A percentile compares a stretch with the other conserved stretches of the same genome.
Conservation (phyloP, 1,284 basidiomycete genomes). For the Pulveroboletus sp. region DNA sequence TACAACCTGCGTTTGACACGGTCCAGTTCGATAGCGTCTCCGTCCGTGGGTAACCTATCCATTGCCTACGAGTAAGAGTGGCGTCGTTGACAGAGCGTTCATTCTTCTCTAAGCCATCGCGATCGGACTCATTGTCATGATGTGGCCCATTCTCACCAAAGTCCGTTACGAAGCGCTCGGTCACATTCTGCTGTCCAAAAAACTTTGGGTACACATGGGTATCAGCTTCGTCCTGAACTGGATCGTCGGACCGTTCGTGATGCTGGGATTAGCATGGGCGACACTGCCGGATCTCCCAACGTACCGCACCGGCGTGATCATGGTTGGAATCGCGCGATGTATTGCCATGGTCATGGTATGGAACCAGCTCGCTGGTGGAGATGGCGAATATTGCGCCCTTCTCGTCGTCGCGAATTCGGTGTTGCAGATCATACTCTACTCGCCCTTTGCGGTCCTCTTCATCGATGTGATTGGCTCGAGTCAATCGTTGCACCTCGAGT, state of each 20-base stretch:
- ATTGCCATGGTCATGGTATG: constrained; percentile 87
- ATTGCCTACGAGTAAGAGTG: neutral
- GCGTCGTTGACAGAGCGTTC: neutral
- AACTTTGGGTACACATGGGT: constrained; percentile 65
- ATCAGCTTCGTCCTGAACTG: constrained; percentile 81
- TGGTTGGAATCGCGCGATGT: constrained; percentile 59
- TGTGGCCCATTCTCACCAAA: constrained; percentile 85
- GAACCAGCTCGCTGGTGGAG: constrained; percentile 79
- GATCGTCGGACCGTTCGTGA: constrained; percentile 79
- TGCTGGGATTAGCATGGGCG: constrained; percentile 85
- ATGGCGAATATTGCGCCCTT: constrained; percentile 77
- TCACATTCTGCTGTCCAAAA: constrained; percentile 52
- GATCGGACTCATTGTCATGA: constrained; percentile 83
- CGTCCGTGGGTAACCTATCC: constrained; percentile 49
- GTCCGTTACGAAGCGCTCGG: constrained; percentile 79
- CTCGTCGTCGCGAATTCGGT: constrained; percentile 63
- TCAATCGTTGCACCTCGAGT: constrained; percentile 54
- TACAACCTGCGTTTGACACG: constrained; percentile 55
- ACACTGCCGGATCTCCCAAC: constrained; percentile 76
- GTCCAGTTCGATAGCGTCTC: constrained; percentile 57
- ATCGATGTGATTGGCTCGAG: constrained; percentile 67
- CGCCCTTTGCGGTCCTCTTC: constrained; percentile 77
- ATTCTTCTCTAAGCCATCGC: constrained; percentile 57
- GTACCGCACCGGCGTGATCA: constrained; percentile 59
- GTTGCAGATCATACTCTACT: constrained; percentile 78